These are phyloP conservation scores for Leptographium wingfieldii DNA, from an alignment of 2,329 filamentous ascomycete genomes.

Conservation along the genomic window DNA sequence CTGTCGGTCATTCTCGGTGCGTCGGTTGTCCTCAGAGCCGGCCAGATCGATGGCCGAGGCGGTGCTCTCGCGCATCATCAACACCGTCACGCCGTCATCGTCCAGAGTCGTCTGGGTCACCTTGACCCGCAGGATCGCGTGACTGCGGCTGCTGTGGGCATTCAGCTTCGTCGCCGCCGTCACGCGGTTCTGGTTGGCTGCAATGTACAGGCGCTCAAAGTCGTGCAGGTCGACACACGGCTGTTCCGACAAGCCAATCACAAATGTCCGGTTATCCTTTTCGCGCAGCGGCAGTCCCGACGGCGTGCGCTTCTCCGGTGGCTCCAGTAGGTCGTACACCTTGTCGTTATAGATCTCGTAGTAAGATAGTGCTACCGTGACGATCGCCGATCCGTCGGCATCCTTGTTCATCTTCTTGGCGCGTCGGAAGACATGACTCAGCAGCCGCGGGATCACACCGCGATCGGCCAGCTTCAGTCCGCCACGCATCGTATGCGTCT, in stretches of 20 bases:
- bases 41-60: constrained; percentile 91
- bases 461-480: constrained; percentile 75
- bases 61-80: constrained; percentile 51
- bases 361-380: constrained; percentile 71
- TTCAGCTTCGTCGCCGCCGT: constrained; percentile 89
- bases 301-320: constrained; percentile 73
- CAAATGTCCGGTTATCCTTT: constrained; percentile 74
- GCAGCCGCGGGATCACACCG: constrained; percentile 73
- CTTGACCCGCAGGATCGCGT: constrained; percentile 85
- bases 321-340: constrained; percentile 80
- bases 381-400: constrained; percentile 52
- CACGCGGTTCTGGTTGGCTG: constrained; percentile 80
- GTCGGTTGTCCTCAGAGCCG: constrained; percentile 87
- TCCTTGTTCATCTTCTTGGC: constrained; percentile 80
- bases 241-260: constrained; percentile 74
- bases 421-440: constrained; percentile 75
- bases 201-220: constrained; percentile 80
- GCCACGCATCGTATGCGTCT: constrained; percentile 93
- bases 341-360: constrained; percentile 98
- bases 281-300: constrained; percentile 73
- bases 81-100: constrained; percentile 34
- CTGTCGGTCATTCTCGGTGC: constrained; percentile 89
- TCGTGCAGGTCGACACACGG: constrained; percentile 76
- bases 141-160: constrained; percentile 77
- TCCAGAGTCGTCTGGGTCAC: constrained; percentile 54